Base-by-base conservation (phyloP, 2,329 filamentous ascomycete species). In the Cordyceps javanica region DNA sequence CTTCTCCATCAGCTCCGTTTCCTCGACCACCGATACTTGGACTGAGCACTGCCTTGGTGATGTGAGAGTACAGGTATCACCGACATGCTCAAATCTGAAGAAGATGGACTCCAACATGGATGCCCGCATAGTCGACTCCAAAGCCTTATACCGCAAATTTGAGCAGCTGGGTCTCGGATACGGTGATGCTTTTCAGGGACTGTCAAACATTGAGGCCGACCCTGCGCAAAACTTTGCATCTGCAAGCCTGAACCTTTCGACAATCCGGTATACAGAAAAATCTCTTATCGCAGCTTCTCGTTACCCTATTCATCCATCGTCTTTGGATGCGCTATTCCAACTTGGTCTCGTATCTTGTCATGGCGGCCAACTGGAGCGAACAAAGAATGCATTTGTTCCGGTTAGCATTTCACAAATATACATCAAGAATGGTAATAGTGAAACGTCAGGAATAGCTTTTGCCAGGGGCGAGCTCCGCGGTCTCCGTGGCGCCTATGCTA, bases 271-370 rank as follows among this genome's bases (percentile, higher is more conserved):
- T 3, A 58, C 55, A 3, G 60, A 63, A 8, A 41, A 56, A 39
- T n/a, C n/a, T n/a, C n/a, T n/a, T n/a, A n/a, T n/a, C n/a, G n/a
- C n/a, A n/a, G 61, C 61, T 13, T 63, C 66, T 16, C n/a, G 26
- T 2, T 45, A 36, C 19, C 8, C 23, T 2, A 36, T 48, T 13
- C 53, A 55, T 21, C 53, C 53, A 5, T 63, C 62, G 9, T 59
- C 65, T 11, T 57, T 67, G 1, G 65, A 67, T 45, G 60, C 65
- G 11, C 61, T 62, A 52, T 63, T 67, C 59, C 65, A 67, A 46
- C 60, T 65, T 39, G 63, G 63, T 26, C 65, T 66, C 55, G 57
- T 62, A 30, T 61, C 65, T 7, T 61, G 65, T 8, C 64, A 67
- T 53, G 60, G 60, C 25, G 58, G 64, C 6, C 61, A 65, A 6